Base-by-base conservation (phyloP, 352 stramenopile genomes). In the Phytophthora boehmeriae region DNA sequence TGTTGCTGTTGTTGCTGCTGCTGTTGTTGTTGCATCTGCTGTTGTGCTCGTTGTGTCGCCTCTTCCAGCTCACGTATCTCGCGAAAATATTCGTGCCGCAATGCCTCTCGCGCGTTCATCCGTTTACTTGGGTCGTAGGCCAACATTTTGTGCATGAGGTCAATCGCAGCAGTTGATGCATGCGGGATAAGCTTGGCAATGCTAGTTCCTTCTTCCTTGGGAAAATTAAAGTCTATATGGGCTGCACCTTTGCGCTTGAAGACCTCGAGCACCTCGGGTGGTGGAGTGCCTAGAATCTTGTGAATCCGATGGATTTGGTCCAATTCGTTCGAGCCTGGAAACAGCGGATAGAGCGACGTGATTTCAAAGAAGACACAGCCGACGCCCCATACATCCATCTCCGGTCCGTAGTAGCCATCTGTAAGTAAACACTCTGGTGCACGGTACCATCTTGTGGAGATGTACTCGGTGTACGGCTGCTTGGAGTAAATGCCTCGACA, bases 291-390 rank as follows among this genome's bases (percentile, higher is more conserved):
- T 8, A 98, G 66, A 45, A 98, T 92, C 63, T 96, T 97, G 78
- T 98, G 95, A 53, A 98, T 97, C 39, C 92, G 76, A 45, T 97
- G 89, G 59, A 98, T 98, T 80, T 98, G 94, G 64, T 98, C 96
- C 11, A 97, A 75, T 59, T 98, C 96, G 52, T 98, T 97, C 1
- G 89, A 90, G 22, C 94, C 96, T 0, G 95, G 96, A 55, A 98
- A 98, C 1, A 98, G 79, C 50, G 95, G 95, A 63, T 98, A 98
- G 6, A 98, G 66, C 54, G 82, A 92, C 49, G 83, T 97, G 57
- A 98, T 97, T 76, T 98, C 96, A 64, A 98, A 98, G 56, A 98
- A 95, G 11, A 98, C 95, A 67, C 96, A 98, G 17, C 96, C 96
- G 36, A 92, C 91, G 42, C 93, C 95, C 96, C 96, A 98, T 66